A percentile compares a stretch with the other conserved stretches of the same genome.
Conservation (phyloP, 129 eudicot genomes). For the Artemisia tridentata region DNA sequence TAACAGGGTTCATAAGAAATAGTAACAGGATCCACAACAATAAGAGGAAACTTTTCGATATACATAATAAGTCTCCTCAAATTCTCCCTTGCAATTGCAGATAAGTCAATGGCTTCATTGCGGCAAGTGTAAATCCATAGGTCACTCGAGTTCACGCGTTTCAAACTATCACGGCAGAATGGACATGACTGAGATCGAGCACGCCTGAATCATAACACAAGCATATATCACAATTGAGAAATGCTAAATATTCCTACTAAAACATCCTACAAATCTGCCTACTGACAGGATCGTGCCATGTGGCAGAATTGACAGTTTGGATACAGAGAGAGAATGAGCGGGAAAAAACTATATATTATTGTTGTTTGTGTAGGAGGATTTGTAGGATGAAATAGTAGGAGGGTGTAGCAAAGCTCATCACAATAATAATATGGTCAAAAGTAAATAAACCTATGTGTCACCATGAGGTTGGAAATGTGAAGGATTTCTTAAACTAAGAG, state of each 20-base stretch:
- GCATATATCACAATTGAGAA: neutral
- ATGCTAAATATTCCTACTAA: too few relatives aligned
- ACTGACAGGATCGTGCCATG: too few relatives aligned
- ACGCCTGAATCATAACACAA: conserved; percentile 43
- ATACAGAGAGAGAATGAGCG: too few relatives aligned
- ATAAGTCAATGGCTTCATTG: conserved; percentile 44
- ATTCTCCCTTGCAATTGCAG: conserved; percentile 56
- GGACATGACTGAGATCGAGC: conserved; percentile 78
- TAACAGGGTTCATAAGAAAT: conserved; percentile 52
- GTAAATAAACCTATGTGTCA: neutral
- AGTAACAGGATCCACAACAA: conserved; percentile 44
- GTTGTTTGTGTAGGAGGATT: too few relatives aligned
- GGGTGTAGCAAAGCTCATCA: too few relatives aligned
- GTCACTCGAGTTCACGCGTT: conserved; percentile 63
- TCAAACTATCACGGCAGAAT: conserved; percentile 66
- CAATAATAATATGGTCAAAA: neutral
- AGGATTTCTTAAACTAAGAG: neutral
- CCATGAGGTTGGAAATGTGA: neutral
- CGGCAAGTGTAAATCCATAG: conserved; percentile 72
- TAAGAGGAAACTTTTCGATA: conserved; percentile 54
- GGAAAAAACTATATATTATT: too few relatives aligned
- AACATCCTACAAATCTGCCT: too few relatives aligned
- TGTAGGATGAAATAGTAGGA: too few relatives aligned
- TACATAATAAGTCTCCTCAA: conserved; percentile 60
- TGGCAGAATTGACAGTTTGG: too few relatives aligned